Evolutionary conservation across 129 eudicot genomes (phyloP).

Genomic region (Flaveria brownii): DNA sequence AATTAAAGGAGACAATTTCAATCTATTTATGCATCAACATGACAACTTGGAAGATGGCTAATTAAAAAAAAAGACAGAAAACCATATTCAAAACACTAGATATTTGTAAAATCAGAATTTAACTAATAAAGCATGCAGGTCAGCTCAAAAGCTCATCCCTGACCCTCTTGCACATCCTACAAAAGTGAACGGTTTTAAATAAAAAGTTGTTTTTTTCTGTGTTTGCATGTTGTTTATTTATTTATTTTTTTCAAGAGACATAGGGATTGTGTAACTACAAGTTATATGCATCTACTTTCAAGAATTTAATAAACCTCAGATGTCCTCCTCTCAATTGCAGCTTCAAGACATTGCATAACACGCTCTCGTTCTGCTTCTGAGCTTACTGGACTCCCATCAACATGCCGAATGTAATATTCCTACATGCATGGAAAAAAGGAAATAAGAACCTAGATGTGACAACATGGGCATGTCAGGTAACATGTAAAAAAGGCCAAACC

Average conservation of each 20-base stretch:
- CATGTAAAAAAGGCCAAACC: background rate
- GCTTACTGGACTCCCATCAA: constrained; percentile 81
- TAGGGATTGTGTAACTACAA: background rate
- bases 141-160: background rate
- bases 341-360: constrained; percentile 87
- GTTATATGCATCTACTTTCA: background rate
- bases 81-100: background rate
- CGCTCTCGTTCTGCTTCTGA: constrained; percentile 97
- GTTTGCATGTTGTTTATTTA: background rate
- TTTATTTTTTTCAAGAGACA: too few species aligned
- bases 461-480: background rate
- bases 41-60: background rate
- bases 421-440: constrained; percentile 30
- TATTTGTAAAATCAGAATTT: background rate
- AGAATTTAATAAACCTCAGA: constrained; percentile 54
- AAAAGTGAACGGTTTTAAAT: background rate
- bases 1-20: background rate
- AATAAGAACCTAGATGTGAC: background rate
- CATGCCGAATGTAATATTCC: constrained; percentile 91
- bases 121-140: background rate
- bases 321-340: constrained; percentile 87
- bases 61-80: background rate
- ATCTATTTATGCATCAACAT: background rate
- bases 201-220: background rate
- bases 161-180: background rate